Evolutionary conservation across 192 early-diverging fungal genomes (phyloP).

Genomic region (Phycomyces blakesleeanus): DNA sequence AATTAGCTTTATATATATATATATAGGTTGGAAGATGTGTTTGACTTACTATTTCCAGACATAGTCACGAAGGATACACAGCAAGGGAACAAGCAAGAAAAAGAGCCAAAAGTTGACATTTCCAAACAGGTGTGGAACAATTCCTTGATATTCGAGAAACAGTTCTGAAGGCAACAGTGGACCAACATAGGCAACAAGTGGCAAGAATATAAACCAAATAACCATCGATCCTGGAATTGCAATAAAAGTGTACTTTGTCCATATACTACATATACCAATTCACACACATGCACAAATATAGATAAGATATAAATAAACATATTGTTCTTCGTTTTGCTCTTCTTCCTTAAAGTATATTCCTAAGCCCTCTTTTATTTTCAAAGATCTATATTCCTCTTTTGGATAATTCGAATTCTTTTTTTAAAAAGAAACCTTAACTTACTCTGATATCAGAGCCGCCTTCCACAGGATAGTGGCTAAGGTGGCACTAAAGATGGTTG

Average conservation of each 20-base stretch:
- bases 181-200: conserved; percentile 76
- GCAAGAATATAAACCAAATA: conserved; percentile 86
- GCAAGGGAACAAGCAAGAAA: conserved; percentile 74
- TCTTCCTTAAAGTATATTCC: neutral
- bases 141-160: conserved; percentile 70
- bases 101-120: conserved; percentile 83
- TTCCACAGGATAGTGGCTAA: conserved; percentile 87
- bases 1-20: too few species aligned
- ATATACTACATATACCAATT: too few species aligned
- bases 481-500: conserved; percentile 85
- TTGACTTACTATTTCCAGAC: conserved; percentile 89
- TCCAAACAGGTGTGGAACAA: conserved; percentile 59
- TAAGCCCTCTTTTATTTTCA: too few species aligned
- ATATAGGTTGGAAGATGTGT: too few species aligned
- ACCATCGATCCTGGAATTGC: conserved; percentile 86
- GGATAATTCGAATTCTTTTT: too few species aligned
- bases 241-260: conserved; percentile 90
- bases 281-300: neutral
- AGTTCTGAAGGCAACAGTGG: conserved; percentile 58
- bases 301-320: neutral
- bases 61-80: conserved; percentile 84
- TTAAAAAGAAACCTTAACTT: conserved; percentile 13
- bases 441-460: conserved; percentile 83
- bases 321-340: neutral
- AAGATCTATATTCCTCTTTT: too few species aligned